Evolutionary conservation across 768 basidiomycete species (phyloP), one percentile per base, ranked within the genome.

Genomic region (Ramaria sp.): DNA sequence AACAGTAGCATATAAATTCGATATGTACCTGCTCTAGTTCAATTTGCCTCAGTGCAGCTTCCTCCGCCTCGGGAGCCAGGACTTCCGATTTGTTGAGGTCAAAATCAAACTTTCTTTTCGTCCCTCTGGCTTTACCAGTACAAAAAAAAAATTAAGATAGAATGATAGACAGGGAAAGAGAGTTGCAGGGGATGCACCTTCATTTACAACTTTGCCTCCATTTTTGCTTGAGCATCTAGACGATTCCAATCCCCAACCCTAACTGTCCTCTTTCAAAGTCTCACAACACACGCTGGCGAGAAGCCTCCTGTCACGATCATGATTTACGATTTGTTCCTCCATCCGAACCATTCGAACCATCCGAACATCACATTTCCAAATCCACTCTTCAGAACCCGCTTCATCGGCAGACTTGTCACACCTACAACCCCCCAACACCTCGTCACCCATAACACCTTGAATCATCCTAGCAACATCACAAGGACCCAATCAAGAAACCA

Each of bases 251-350:
- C 5, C 68, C 66, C 47, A 95, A 69, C 1, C 83, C 82, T 20
- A 89, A 72, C 60, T 94, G 90, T 1, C 86, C 83, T 62, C 78
- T 81, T 69, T 97, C 93, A 61, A 98, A 97, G 61, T 97, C 95
- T 38, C 68, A 71, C 55, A 98, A 64, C 5, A 99, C 93, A 37
- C 95, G 82, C 61, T 91, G 92, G 52, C 95, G 73, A 0, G 96
- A 95, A 24, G 81, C 82, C 47, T 77, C 75, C n/a, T n/a, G n/a
- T n/a, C n/a, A n/a, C n/a, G n/a, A n/a, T n/a, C n/a, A n/a, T n/a
- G n/a, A n/a, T n/a, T n/a, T n/a, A n/a, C n/a, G n/a, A n/a, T n/a
- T n/a, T n/a, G n/a, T n/a, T n/a, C n/a, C n/a, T n/a, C n/a, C n/a
- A n/a, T n/a, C n/a, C n/a, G n/a, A n/a, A n/a, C n/a, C n/a, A n/a